Evolutionary conservation across 441 rosid species (phyloP).

Genomic region (Populus tomentosa): DNA sequence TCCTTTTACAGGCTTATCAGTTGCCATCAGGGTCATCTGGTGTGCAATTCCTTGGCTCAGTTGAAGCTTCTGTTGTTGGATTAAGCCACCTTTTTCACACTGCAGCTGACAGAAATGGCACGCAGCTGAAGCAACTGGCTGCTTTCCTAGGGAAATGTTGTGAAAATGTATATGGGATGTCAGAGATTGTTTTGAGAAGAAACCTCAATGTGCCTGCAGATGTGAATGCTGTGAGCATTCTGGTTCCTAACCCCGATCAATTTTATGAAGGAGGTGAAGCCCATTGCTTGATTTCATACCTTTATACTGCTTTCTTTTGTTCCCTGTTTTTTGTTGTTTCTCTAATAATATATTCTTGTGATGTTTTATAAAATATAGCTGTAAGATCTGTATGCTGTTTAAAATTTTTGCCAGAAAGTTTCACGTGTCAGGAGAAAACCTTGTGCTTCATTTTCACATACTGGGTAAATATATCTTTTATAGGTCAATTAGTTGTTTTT

Average conservation of each 20-base stretch:
- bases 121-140: slow-evolving; percentile 66
- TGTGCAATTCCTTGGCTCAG: slow-evolving; percentile 48
- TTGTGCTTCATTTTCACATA: neutral
- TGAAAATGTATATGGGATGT: slow-evolving; percentile 52
- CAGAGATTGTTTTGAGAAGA: slow-evolving; percentile 73
- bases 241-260: slow-evolving; percentile 62
- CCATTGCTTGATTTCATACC: slow-evolving; percentile 6
- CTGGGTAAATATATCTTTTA: neutral
- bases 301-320: neutral
- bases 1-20: slow-evolving; percentile 34
- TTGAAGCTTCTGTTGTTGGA: slow-evolving; percentile 86
- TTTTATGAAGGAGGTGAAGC: slow-evolving; percentile 44
- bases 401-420: neutral
- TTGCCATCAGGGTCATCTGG: slow-evolving; percentile 21
- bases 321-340: neutral
- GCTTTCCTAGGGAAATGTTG: slow-evolving; percentile 50
- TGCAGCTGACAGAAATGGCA: slow-evolving; percentile 60
- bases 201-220: slow-evolving; percentile 65
- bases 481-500: neutral
- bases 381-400: neutral
- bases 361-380: neutral
- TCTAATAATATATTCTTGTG: neutral
- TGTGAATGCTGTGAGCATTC: slow-evolving; percentile 71
- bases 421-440: neutral
- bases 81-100: slow-evolving; percentile 70